A percentile compares a stretch with the other conserved stretches of the same genome.
These are phyloP conservation scores for Umbilicus rupestris DNA, from an alignment of 164 flowering plant genomes.

Conservation along the genomic window DNA sequence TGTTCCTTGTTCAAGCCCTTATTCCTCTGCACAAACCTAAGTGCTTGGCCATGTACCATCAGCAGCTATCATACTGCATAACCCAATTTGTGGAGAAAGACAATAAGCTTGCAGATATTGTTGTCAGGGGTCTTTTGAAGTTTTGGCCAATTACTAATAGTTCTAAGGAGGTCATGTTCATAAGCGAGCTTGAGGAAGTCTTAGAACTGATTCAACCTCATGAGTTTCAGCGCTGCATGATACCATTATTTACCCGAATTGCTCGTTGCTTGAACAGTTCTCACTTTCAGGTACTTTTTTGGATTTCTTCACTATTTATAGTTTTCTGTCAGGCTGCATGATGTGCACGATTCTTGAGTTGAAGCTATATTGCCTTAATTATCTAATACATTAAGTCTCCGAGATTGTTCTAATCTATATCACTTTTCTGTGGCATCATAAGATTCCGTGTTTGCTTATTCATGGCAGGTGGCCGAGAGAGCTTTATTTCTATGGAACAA, in stretches of 20 bases:
- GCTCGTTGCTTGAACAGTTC: slow-evolving; percentile 61
- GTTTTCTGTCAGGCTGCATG: background rate
- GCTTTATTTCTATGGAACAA: slow-evolving; percentile 22
- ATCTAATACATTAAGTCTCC: background rate
- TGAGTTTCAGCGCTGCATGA: slow-evolving; percentile 75
- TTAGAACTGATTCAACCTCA: slow-evolving; percentile 57
- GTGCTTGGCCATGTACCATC: slow-evolving; percentile 69
- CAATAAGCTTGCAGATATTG: slow-evolving; percentile 73
- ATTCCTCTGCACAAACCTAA: slow-evolving; percentile 89
- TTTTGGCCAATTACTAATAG: slow-evolving; percentile 79
- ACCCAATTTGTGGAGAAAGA: slow-evolving; percentile 87
- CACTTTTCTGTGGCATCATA: background rate
- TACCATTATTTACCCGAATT: slow-evolving; percentile 56
- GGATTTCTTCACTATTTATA: background rate
- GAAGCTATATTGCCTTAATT: background rate
- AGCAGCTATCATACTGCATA: slow-evolving; percentile 70
- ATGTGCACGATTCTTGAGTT: background rate
- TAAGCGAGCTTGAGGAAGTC: slow-evolving; percentile 72
- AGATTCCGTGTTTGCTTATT: background rate
- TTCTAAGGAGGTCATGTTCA: slow-evolving; percentile 76
- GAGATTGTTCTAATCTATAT: background rate
- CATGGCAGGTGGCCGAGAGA: slow-evolving; percentile 20
- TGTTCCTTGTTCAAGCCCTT: slow-evolving; percentile 55
- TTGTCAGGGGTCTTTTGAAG: slow-evolving; percentile 64
- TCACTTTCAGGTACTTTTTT: slow-evolving; percentile 56